Conservation (phyloP, 2,329 filamentous ascomycete species). For the Cercospora citrullina region DNA sequence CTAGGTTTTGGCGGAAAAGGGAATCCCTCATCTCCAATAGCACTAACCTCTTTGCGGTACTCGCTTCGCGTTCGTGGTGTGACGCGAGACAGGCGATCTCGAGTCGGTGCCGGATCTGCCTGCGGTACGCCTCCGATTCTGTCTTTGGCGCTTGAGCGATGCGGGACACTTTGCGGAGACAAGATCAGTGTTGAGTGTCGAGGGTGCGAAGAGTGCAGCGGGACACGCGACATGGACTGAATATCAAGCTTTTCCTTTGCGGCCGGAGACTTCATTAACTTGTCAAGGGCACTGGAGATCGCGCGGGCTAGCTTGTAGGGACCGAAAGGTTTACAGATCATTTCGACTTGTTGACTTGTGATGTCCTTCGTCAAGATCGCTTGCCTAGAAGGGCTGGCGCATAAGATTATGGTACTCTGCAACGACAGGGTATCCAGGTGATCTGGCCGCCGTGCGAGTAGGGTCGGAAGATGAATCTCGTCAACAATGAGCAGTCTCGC, state of each 20-base stretch:
- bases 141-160: neutral
- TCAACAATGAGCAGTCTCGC: slow-evolving; percentile 30
- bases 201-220: neutral
- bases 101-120: neutral
- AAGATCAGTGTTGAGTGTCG: neutral
- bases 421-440: slow-evolving; percentile 20
- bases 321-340: slow-evolving; percentile 27
- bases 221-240: neutral
- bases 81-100: neutral
- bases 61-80: neutral
- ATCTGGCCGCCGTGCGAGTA: slow-evolving; percentile 21
- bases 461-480: slow-evolving; percentile 29
- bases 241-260: neutral
- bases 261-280: neutral
- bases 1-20: slow-evolving; percentile 8
- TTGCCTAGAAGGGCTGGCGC: slow-evolving; percentile 36
- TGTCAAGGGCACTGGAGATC: slow-evolving; percentile 22
- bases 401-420: slow-evolving; percentile 38
- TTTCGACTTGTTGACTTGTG: slow-evolving; percentile 23
- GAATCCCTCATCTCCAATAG: slow-evolving; percentile 19
- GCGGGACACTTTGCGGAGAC: neutral
- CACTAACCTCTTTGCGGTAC: slow-evolving; percentile 6
- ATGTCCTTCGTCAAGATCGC: slow-evolving; percentile 28
- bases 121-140: too few species aligned
- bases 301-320: slow-evolving; percentile 27